phyloP scores from a whole-genome alignment of 2,329 filamentous ascomycete genomes.

The Malbranchea zuffiana region DNA sequence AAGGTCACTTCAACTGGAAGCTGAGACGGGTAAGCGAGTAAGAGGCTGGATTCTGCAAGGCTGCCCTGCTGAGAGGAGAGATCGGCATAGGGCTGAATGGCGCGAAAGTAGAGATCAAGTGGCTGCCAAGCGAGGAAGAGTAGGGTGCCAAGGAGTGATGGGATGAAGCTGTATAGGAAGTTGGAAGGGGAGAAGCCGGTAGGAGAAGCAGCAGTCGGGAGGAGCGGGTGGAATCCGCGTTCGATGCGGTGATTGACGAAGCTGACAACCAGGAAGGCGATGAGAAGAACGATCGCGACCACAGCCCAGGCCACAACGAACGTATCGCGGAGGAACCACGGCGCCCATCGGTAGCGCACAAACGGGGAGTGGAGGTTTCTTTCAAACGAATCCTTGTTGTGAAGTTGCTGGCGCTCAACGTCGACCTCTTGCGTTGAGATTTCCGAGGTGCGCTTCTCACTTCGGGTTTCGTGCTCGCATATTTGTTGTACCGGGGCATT shows the following conservation, averaged over 20 bases:
- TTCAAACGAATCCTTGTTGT: constrained; percentile 37
- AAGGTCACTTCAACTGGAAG: constrained; percentile 44
- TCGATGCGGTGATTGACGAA: constrained; percentile 60
- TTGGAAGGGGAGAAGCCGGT: constrained; percentile 73
- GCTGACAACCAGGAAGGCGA: constrained; percentile 64
- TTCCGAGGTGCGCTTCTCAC: constrained; percentile 18
- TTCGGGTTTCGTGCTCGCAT: constrained; percentile 16
- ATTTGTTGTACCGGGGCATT: constrained; percentile 33
- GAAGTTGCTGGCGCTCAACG: constrained; percentile 28
- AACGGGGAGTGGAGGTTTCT: constrained; percentile 42
- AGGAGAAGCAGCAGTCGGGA: constrained; percentile 49
- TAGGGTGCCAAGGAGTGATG: constrained; percentile 46
- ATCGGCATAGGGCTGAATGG: constrained; percentile 47
- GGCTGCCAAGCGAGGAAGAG: constrained; percentile 50
- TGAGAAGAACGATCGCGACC: constrained; percentile 49
- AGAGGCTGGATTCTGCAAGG: constrained; percentile 44
- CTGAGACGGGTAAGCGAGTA: constrained; percentile 47
- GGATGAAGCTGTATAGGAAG: constrained; percentile 67
- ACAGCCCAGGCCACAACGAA: constrained; percentile 56
- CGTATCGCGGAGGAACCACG: constrained; percentile 61
- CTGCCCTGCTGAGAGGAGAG: constrained; percentile 43
- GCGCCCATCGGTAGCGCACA: constrained; percentile 57
- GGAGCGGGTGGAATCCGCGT: constrained; percentile 58
- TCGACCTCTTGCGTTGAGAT: constrained; percentile 22
- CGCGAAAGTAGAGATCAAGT: constrained; percentile 50